Evolutionary conservation across 2,329 filamentous ascomycete species (phyloP).

Genomic region (Diaporthe aspalathi): DNA sequence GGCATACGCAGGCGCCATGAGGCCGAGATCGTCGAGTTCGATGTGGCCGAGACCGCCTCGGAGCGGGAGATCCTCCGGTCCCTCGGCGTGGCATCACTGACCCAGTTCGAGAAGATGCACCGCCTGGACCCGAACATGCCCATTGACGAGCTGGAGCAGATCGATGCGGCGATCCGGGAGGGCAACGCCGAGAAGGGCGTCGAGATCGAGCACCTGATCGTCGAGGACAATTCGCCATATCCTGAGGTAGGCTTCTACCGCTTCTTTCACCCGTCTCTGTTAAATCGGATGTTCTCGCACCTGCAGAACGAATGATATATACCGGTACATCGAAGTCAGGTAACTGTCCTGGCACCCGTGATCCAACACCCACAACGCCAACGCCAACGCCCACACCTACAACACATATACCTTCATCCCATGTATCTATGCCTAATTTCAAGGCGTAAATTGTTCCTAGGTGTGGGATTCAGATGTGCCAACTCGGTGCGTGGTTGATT

Average conservation of each 20-base stretch:
- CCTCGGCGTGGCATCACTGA: slow-evolving; percentile 53
- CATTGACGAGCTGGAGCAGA: slow-evolving; percentile 70
- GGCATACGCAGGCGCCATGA: slow-evolving; percentile 37
- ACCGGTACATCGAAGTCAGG: no score
- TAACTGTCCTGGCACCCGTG: no score
- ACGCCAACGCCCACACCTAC: no score
- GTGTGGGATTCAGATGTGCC: no score
- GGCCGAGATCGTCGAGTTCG: slow-evolving; percentile 39
- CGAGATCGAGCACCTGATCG: slow-evolving; percentile 67
- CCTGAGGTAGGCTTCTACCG: slow-evolving; percentile 62
- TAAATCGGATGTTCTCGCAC: no score
- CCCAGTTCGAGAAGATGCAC: slow-evolving; percentile 69
- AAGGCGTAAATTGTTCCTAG: no score
- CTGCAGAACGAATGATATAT: no score
- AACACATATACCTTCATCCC: no score
- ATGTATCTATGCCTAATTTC: no score
- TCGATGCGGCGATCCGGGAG: slow-evolving; percentile 67
- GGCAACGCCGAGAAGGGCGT: slow-evolving; percentile 67
- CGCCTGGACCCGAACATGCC: slow-evolving; percentile 74
- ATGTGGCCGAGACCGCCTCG: slow-evolving; percentile 38
- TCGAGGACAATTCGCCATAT: slow-evolving; percentile 75
- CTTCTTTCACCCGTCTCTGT: background rate
- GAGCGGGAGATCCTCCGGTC: slow-evolving; percentile 39
- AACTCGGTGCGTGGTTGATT: no score
- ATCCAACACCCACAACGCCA: no score